Evolutionary conservation across 257 asterid genomes (phyloP), one percentile per base, ranked within the genome.

Genomic region (Nicotiana otophora): DNA sequence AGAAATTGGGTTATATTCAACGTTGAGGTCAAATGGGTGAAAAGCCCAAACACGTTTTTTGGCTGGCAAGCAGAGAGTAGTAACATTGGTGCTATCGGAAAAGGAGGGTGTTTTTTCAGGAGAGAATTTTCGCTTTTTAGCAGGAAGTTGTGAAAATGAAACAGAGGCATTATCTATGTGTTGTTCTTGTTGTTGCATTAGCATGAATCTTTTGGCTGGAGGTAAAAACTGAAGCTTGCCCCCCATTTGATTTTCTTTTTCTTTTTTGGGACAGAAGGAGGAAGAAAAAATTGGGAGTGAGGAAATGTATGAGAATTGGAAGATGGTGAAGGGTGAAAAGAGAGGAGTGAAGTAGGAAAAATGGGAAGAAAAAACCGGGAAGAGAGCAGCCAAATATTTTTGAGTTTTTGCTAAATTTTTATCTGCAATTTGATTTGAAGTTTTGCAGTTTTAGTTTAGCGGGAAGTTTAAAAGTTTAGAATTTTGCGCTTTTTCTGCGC

Each of bases 21-120:
- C 81, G 60, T 95, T 92, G 80, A 92, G 89, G 15, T 92, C 98
- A 16, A 90, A 86, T 4, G 94, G 91, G 4, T 82, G 94, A 34
- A 89, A 0, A 7, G 98, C 96, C 90, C 89, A 92, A 54, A 95
- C 82, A 79, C 98, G 78, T 58, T 95, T 95, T 86, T 95, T 95
- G 63, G 98, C 98, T 6, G 98, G 98, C 62, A 95, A 84, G 65
- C 91, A 91, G 84, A 42, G 84, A 17, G 84, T 70, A 8, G 62
- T 54, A 17, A 36, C 58, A 10, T 85, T 23, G 46, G 86, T 17
- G 42, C 28, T 4, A 79, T 83, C 9, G 67, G 85, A 15, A 77
- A 87, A 26, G 55, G 12, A 3, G 42, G 88, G 86, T 11, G 89
- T 84, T 1, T 86, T 86, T 80, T 86, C 84, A 1, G 85, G 87